These are phyloP conservation scores for Kockiozyma suomiensis DNA, from an alignment of 805 yeast genomes.

Conservation along the genomic window DNA sequence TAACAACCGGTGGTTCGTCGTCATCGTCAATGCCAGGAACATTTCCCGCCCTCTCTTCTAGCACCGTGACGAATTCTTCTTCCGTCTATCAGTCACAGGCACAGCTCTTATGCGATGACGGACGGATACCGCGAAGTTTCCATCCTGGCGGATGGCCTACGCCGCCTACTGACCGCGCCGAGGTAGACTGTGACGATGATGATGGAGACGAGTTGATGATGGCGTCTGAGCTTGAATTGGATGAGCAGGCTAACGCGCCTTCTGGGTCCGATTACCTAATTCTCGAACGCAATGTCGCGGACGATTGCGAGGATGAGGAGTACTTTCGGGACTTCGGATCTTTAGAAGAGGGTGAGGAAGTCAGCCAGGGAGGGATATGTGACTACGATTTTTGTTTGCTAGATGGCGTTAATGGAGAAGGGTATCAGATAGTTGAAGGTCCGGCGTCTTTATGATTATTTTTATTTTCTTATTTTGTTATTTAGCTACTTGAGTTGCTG, in stretches of 20 bases:
- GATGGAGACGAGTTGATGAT: slow-evolving; percentile 5
- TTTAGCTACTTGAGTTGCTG: no score
- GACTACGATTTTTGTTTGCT: not conserved
- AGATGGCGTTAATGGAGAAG: slow-evolving; percentile 7
- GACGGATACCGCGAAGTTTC: not conserved
- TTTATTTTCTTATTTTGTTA: no score
- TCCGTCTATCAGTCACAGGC: not conserved
- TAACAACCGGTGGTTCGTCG: no score
- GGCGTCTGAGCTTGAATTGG: slow-evolving; percentile 19
- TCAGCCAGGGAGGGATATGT: no score
- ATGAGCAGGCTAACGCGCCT: slow-evolving; percentile 23
- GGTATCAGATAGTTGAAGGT: slow-evolving; percentile 1
- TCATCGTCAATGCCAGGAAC: not conserved
- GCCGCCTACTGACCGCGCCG: slow-evolving; percentile 3
- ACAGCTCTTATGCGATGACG: not conserved
- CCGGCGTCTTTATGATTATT: no score
- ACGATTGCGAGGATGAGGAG: slow-evolving; percentile 16
- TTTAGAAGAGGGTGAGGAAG: not conserved
- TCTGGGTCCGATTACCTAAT: slow-evolving; percentile 24
- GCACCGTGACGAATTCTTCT: not conserved
- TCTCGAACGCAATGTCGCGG: not conserved
- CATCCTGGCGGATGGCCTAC: slow-evolving; percentile 8
- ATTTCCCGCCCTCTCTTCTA: not conserved
- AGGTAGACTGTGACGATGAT: not conserved
- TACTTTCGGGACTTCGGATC: slow-evolving; percentile 21